Conservation (phyloP, 2,329 filamentous ascomycete genomes). For the Coniella lustricola region DNA sequence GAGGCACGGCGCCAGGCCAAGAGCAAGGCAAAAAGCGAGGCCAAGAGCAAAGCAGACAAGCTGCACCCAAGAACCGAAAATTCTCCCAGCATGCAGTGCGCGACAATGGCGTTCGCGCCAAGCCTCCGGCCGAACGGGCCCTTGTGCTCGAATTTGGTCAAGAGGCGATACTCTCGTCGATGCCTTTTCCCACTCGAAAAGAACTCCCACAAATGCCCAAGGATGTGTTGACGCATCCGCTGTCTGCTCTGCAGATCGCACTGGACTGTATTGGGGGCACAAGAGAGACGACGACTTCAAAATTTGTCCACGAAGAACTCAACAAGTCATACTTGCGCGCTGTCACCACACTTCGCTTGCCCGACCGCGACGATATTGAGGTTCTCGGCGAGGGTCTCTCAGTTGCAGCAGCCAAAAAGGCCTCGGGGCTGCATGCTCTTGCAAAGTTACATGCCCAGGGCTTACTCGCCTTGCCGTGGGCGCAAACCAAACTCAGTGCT, state of each 20-base stretch:
- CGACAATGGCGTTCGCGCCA: no score
- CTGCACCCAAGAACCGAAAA: no score
- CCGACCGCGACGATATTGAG: not conserved
- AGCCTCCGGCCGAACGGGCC: not conserved
- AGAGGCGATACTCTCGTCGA: not conserved
- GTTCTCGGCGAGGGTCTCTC: not conserved
- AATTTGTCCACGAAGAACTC: not conserved
- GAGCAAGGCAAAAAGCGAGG: no score
- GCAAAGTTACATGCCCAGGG: not conserved
- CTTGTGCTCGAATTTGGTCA: not conserved
- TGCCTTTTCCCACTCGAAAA: not conserved
- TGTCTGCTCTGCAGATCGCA: not conserved
- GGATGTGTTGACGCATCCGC: not conserved
- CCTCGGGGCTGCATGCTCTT: slow-evolving; percentile 1
- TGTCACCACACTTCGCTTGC: not conserved
- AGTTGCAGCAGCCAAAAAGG: not conserved
- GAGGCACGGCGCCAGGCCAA: no score
- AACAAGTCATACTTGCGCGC: not conserved
- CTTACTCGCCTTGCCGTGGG: not conserved
- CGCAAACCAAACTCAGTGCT: not conserved
- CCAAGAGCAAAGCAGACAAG: no score
- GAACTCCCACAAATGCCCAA: not conserved
- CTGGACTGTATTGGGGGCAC: not conserved
- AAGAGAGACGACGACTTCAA: not conserved
- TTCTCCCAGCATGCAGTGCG: no score